Evolutionary conservation across 495 filamentous ascomycete species (phyloP), one percentile per base, ranked within the genome.

Genomic region (Cairneyella variabilis): DNA sequence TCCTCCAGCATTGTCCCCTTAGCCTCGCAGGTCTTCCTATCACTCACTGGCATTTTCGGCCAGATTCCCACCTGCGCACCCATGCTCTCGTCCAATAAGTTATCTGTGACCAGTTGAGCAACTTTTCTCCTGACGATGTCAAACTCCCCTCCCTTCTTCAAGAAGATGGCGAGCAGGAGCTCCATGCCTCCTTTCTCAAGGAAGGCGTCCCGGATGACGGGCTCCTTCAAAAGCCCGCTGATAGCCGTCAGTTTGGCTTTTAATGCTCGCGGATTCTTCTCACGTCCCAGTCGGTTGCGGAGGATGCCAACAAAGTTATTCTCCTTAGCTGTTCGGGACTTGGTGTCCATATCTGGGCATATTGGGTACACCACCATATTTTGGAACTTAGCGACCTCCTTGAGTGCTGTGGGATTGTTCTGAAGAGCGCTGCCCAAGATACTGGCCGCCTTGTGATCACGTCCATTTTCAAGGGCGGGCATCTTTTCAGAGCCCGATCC

Each of bases 391-490:
- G 65, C 64, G 1, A 80, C 67, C 43, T 74, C 69, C 16, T 61
- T 56, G 36, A 84, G 71, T 0, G 84, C 83, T 20, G 74, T 77
- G 20, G 78, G 77, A 64, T 87, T 87, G 66, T 86, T 88, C 51
- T 82, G 79, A 21, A 83, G 51, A 0, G 83, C 64, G 0, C 71
- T 76, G 6, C 74, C 70, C 2, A 88, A 61, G 49, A 79, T 74
- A 1, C 76, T 64, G 8, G 82, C 74, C 1, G 82, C 76, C 53
- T 74, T 60, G 59, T 53, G 53, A 34, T 58, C 58, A 44, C 57
- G 50, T 12, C 38, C 42, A 10, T 54, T 51, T 37, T 54, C 48
- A 3, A 56, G 51, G 5, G 54, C 48, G 9, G 48, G 38, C 21
- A 58, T 49, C 37, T 51, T 69, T 48, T 71, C 71, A 9, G 41